These are phyloP conservation scores for Penicillium herquei DNA, from an alignment of 495 filamentous ascomycete species.

Conservation along the genomic window DNA sequence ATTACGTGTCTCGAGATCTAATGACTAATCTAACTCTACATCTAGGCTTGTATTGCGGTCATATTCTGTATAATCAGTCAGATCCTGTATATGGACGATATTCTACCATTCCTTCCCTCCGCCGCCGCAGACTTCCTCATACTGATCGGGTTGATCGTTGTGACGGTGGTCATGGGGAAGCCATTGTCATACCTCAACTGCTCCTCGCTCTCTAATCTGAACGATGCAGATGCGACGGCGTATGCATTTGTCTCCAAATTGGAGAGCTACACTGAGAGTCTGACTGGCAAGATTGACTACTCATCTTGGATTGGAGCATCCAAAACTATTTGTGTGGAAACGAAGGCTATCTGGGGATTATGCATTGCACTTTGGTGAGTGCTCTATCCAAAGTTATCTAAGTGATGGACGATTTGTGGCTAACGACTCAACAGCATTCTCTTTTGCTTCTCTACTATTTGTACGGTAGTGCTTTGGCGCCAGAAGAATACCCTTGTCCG, in stretches of 20 bases:
- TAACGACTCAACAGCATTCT: not conserved
- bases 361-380: slow-evolving; percentile 72
- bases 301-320: slow-evolving; percentile 61
- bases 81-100: slow-evolving; percentile 73
- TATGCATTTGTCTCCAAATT: slow-evolving; percentile 48
- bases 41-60: slow-evolving; percentile 69
- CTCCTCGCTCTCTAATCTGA: slow-evolving; percentile 45
- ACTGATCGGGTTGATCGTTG: slow-evolving; percentile 68
- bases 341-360: slow-evolving; percentile 88
- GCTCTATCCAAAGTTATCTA: slow-evolving; percentile 2
- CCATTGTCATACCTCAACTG: slow-evolving; percentile 80
- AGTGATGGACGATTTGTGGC: not conserved
- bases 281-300: slow-evolving; percentile 52
- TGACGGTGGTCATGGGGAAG: slow-evolving; percentile 72
- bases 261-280: slow-evolving; percentile 34
- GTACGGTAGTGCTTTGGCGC: not conserved
- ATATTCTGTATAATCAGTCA: slow-evolving; percentile 74
- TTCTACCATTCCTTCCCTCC: slow-evolving; percentile 69
- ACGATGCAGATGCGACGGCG: slow-evolving; percentile 33
- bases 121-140: slow-evolving; percentile 63
- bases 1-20: not conserved
- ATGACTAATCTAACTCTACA: not conserved
- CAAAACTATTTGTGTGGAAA: slow-evolving; percentile 74
- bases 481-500: not conserved
- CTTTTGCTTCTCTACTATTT: not conserved